These are phyloP conservation scores for Phytophthora capsici DNA, from an alignment of 352 stramenopile species.

Conservation along the genomic window DNA sequence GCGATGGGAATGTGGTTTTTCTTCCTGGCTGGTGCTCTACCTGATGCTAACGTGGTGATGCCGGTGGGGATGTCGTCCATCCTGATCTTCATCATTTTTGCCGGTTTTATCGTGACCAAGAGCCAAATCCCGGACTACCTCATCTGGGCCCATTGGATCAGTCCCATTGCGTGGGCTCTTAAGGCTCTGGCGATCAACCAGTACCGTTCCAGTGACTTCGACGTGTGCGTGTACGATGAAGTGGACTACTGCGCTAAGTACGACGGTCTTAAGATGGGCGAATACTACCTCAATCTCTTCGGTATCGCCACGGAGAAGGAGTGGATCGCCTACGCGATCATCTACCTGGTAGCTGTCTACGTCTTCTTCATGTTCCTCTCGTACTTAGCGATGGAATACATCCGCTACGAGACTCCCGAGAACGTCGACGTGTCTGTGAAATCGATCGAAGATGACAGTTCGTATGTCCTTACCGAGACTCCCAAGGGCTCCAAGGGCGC, in stretches of 20 bases:
- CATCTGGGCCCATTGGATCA: constrained; percentile 58
- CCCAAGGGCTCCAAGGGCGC: neutral
- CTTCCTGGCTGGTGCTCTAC: constrained; percentile 3
- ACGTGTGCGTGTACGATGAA: constrained; percentile 32
- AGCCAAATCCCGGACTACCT: constrained; percentile 37
- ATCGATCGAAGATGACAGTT: constrained; percentile 7
- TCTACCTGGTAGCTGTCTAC: constrained; percentile 14
- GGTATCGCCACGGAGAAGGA: constrained; percentile 15
- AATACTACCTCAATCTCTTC: constrained; percentile 16
- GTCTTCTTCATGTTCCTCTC: constrained; percentile 25
- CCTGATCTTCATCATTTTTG: constrained; percentile 44
- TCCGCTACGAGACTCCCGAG: constrained; percentile 15
- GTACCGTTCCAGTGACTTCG: constrained; percentile 29
- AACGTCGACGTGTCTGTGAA: constrained; percentile 17
- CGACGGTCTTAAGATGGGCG: constrained; percentile 13
- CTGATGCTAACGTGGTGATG: constrained; percentile 11
- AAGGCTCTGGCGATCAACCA: constrained; percentile 40
- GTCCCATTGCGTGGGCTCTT: constrained; percentile 48
- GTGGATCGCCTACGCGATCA: constrained; percentile 10
- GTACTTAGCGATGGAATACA: constrained; percentile 15
- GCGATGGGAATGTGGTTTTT: constrained; percentile 16
- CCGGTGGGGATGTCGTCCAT: constrained; percentile 10
- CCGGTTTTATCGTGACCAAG: constrained; percentile 18
- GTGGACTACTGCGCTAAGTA: constrained; percentile 18
- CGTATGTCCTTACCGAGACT: constrained; percentile 14